These are phyloP conservation scores for Hypoxylon fragiforme DNA, from an alignment of 495 filamentous ascomycete species.

Conservation along the genomic window DNA sequence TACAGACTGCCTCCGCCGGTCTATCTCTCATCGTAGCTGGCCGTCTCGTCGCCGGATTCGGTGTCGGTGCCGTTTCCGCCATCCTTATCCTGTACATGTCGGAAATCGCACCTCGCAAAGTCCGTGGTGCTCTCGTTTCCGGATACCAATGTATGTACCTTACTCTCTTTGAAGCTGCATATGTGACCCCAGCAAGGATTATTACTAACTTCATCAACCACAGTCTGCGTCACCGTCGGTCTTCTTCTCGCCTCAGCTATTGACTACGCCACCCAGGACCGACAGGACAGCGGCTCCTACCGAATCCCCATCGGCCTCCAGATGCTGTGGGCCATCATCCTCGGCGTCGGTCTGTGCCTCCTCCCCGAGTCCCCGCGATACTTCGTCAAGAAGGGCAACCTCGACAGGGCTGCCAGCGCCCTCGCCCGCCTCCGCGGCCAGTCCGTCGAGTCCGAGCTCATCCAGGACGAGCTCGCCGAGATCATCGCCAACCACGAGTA, in stretches of 20 bases:
- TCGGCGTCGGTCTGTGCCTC: slow-evolving; percentile 60
- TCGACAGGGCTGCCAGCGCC: slow-evolving; percentile 62
- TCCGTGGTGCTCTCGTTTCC: slow-evolving; percentile 72
- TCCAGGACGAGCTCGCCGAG: slow-evolving; percentile 74
- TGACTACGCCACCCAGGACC: slow-evolving; percentile 67
- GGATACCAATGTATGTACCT: slow-evolving; percentile 81
- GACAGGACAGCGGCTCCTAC: slow-evolving; percentile 65
- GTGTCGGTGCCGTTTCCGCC: slow-evolving; percentile 74
- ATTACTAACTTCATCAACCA: too few species aligned
- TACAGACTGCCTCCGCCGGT: slow-evolving; percentile 54
- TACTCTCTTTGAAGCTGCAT: too few species aligned
- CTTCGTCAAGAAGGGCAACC: slow-evolving; percentile 73
- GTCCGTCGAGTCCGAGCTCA: slow-evolving; percentile 61
- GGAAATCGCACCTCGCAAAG: slow-evolving; percentile 67
- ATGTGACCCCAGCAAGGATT: too few species aligned
- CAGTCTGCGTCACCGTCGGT: slow-evolving; percentile 74
- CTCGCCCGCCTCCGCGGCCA: slow-evolving; percentile 71
- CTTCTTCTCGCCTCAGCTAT: slow-evolving; percentile 73
- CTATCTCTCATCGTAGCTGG: slow-evolving; percentile 65
- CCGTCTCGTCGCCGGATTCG: slow-evolving; percentile 71
- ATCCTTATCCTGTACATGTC: slow-evolving; percentile 80
- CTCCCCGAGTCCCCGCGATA: slow-evolving; percentile 81
- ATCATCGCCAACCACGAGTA: slow-evolving; percentile 84
- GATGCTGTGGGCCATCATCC: slow-evolving; percentile 70
- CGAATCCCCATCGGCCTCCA: slow-evolving; percentile 73